A percentile compares a stretch with the other conserved stretches of the same genome.
phyloP scores from a whole-genome alignment of 202 grass and related monocot species.

The Panicum virgatum region DNA sequence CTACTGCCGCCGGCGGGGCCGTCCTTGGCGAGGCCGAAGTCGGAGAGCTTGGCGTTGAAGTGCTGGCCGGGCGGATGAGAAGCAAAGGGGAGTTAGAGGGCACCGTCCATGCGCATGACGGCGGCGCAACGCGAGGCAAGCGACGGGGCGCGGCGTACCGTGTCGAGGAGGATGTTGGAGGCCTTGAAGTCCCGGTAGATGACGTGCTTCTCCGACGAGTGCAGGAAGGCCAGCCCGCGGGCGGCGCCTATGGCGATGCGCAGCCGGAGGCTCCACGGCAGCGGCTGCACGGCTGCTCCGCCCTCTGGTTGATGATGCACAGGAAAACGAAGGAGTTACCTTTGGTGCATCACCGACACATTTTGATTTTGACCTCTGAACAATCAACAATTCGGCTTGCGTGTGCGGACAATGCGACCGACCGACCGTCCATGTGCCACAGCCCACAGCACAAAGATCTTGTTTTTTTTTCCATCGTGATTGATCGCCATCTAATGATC shows the following conservation, averaged over 20 bases:
- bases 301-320: conserved; percentile 9
- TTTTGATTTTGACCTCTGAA: neutral
- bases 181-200: conserved; percentile 86
- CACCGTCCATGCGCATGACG: no score
- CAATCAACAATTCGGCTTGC: no score
- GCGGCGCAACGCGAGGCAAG: no score
- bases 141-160: neutral
- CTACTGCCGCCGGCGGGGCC: conserved; percentile 63
- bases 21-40: conserved; percentile 78
- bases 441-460: neutral
- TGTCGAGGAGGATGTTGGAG: conserved; percentile 83
- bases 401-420: neutral
- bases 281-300: conserved; percentile 32
- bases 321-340: neutral
- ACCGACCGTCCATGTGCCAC: conserved; percentile 2
- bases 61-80: conserved; percentile 30
- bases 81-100: neutral
- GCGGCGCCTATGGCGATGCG: conserved; percentile 67
- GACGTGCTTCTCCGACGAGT: conserved; percentile 79
- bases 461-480: neutral
- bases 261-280: conserved; percentile 68
- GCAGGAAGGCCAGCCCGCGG: conserved; percentile 67
- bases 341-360: neutral
- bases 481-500: neutral
- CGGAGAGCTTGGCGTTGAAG: conserved; percentile 79